Percentiles rank a stretch among this genome's conserved stretches.
These are phyloP conservation scores for Claviceps africana DNA, from an alignment of 2,329 filamentous ascomycete species.

Conservation along the genomic window DNA sequence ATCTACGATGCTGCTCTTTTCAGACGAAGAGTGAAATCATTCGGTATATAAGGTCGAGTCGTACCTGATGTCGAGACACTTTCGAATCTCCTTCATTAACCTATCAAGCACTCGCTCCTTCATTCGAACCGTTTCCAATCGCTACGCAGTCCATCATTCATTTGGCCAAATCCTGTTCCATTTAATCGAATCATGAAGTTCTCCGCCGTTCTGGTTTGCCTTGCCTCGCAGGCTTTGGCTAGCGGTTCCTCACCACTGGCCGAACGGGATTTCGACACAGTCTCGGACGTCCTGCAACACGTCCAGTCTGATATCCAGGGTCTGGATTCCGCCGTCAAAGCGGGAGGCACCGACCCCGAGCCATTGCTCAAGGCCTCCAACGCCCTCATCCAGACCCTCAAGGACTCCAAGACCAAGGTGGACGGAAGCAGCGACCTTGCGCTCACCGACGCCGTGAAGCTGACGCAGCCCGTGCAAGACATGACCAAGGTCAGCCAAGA, in stretches of 20 bases:
- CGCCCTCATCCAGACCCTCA: constrained; percentile 9
- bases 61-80: background rate
- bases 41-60: background rate
- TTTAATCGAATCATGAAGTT: background rate
- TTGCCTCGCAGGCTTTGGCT: constrained; percentile 1
- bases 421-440: constrained; percentile 2
- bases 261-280: constrained; percentile 5
- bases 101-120: background rate
- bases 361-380: constrained; percentile 9
- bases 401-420: constrained; percentile 8
- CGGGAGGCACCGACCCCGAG: constrained; percentile 10
- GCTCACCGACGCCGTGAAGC: constrained; percentile 7
- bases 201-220: background rate
- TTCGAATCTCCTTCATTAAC: no score
- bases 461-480: constrained; percentile 6
- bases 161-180: background rate
- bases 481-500: constrained; percentile 12
- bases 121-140: background rate
- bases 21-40: background rate
- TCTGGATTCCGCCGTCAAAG: constrained; percentile 11
- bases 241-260: background rate
- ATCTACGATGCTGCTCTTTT: background rate
- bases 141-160: background rate
- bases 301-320: constrained; percentile 8
- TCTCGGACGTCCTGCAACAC: constrained; percentile 5